Evolutionary conservation across 108 stramenopile genomes (phyloP).

Genomic region (Cyclotella atomus): DNA sequence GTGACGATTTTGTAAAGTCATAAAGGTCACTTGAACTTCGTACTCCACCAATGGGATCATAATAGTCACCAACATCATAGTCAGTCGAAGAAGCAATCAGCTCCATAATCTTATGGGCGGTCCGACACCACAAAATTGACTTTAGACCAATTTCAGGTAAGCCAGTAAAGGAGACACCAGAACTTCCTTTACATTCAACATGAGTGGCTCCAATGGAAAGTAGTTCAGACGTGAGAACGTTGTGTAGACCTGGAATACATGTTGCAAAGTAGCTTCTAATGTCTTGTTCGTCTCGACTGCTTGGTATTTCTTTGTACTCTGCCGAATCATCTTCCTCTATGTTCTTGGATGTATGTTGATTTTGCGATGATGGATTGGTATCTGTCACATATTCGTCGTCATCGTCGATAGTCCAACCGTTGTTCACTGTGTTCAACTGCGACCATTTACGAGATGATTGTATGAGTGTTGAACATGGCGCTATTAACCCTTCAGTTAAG

Average conservation of each 20-base stretch:
- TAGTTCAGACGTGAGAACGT: conserved; percentile 63
- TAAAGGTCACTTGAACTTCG: conserved; percentile 64
- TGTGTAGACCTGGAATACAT: conserved; percentile 77
- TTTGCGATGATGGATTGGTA: not conserved
- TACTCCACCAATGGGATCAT: conserved; percentile 19
- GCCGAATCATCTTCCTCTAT: not conserved
- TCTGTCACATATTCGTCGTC: not conserved
- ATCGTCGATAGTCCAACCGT: conserved; percentile 1
- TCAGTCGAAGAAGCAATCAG: conserved; percentile 43
- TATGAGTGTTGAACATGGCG: too few relatives aligned
- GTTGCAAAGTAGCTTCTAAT: conserved; percentile 30
- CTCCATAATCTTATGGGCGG: conserved; percentile 82
- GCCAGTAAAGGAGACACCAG: conserved; percentile 39
- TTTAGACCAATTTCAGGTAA: conserved; percentile 52
- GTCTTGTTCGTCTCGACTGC: not conserved
- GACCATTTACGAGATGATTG: too few relatives aligned
- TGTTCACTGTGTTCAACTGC: too few relatives aligned
- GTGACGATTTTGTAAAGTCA: conserved; percentile 43
- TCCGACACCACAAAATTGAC: conserved; percentile 69
- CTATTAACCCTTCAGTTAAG: too few relatives aligned
- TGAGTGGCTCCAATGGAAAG: conserved; percentile 45
- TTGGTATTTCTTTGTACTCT: too few relatives aligned
- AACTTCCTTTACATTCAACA: conserved; percentile 31
- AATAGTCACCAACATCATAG: conserved; percentile 9
- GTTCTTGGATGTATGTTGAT: not conserved